Base-by-base conservation (phyloP, 345 rosid genomes). In the Heritiera fomes region DNA sequence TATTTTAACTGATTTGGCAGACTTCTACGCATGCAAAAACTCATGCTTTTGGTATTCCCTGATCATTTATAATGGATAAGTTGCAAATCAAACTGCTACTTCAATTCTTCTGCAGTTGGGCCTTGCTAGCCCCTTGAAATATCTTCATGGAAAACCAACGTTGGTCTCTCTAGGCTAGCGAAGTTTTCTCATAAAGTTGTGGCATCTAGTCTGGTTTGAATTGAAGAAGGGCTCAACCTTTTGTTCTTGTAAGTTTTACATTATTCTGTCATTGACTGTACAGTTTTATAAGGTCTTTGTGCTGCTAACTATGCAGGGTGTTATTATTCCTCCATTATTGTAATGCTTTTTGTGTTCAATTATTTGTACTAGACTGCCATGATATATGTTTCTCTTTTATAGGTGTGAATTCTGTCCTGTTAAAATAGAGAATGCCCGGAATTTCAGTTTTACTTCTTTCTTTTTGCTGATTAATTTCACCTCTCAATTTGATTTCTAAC, bases 41-140 rank as follows among this genome's bases (percentile, higher is more conserved):
- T 69, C 82, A 83, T 86, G 86, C 83, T 81, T 86, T 87, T 81
- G 85, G 78, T 88, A 70, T 87, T 83, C 83, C 81, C 81, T 85
- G 80, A 75, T 76, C 84, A 82, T 78, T 71, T 62, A 23, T 62
- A 8, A 18, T 23, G 43, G 65, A 32, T 58, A 69, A 47, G 49
- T 20, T 75, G 73, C 49, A 17, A 72, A 80, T 56, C 15, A 47
- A 71, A 34, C 65, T 61, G 40, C 17, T 3, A 30, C 38, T 61
- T 61, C 70, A 49, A 34, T 40, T 75, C 72, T 78, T 75, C 75
- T 71, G 62, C 82, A 53, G 80, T 74, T 75, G 55, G 80, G 56
- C 81, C 74, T 32, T 7, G 80, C n/a, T 62, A 80, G 78, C 50
- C 50, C 78, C 73, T 41, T 59, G 13, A 66, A 34, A 72, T 52